Evolutionary conservation across 495 filamentous ascomycete species (phyloP).

Genomic region (Aspergillus saccharolyticus): DNA sequence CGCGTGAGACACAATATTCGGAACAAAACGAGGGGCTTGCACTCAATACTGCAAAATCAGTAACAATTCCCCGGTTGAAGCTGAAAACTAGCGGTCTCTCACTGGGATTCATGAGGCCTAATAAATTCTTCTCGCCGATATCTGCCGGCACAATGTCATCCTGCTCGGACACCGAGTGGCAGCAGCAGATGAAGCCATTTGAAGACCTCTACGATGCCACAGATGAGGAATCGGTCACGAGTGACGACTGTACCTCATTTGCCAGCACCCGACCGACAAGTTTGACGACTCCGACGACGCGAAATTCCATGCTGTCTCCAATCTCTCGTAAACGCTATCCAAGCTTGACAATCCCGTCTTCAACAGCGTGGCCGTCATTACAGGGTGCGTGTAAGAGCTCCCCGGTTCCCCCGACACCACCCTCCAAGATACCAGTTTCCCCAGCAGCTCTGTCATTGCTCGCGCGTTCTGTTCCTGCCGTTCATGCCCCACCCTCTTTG

Average conservation of each 20-base stretch:
- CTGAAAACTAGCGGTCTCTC: conserved; percentile 35
- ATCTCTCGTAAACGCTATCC: conserved; percentile 51
- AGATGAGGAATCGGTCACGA: conserved; percentile 59
- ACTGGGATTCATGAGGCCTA: conserved; percentile 27
- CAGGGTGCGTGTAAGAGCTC: conserved; percentile 52
- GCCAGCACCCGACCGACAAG: conserved; percentile 39
- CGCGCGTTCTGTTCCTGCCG: conserved; percentile 59
- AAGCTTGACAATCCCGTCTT: conserved; percentile 67
- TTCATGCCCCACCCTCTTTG: conserved; percentile 79
- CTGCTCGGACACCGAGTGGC: conserved; percentile 44
- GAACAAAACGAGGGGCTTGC: conserved; percentile 9
- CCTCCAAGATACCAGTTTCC: conserved; percentile 71
- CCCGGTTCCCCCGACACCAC: conserved; percentile 71
- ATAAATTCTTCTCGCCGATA: conserved; percentile 32
- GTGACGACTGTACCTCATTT: conserved; percentile 43
- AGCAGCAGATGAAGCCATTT: conserved; percentile 50
- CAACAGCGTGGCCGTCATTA: conserved; percentile 53
- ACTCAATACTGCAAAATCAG: conserved; percentile 1
- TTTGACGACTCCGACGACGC: conserved; percentile 34
- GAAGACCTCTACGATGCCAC: conserved; percentile 85
- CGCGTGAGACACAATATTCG: conserved; percentile 27
- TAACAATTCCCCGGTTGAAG: conserved; percentile 29
- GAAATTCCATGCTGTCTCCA: conserved; percentile 36
- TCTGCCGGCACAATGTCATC: conserved; percentile 37
- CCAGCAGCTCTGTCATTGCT: conserved; percentile 66